phyloP scores from a whole-genome alignment of 805 yeast genomes.

The Phaffomyces antillensis region DNA sequence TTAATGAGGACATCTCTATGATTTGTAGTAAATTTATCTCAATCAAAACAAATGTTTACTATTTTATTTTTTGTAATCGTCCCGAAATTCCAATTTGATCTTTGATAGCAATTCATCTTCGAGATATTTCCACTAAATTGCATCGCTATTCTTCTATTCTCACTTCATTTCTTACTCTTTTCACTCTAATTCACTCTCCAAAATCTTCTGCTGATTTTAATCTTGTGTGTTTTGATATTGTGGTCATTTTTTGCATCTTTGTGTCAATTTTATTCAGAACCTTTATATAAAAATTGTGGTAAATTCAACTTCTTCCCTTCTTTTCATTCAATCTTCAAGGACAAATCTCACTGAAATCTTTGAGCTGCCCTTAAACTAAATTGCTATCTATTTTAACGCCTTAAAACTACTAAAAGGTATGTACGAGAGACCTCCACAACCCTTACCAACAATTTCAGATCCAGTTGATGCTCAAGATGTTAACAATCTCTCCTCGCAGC shows the following conservation, averaged over 20 bases:
- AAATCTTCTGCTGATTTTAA: too few relatives aligned
- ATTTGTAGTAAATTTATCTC: not conserved
- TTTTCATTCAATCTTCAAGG: not conserved
- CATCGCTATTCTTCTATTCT: not conserved
- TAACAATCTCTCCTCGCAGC: conserved; percentile 9
- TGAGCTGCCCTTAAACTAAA: not conserved
- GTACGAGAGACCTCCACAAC: conserved; percentile 27
- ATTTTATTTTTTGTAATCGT: not conserved
- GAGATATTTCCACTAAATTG: too few relatives aligned
- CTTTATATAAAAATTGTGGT: not conserved
- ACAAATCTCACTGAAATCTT: not conserved
- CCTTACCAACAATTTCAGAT: conserved; percentile 16
- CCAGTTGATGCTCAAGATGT: not conserved
- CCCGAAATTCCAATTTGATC: not conserved
- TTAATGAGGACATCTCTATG: conserved; percentile 29
- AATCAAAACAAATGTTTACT: not conserved
- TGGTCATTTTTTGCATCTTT: not conserved
- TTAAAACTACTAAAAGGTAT: conserved; percentile 5
- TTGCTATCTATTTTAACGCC: conserved; percentile 7
- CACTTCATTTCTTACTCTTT: too few relatives aligned
- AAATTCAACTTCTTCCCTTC: not conserved
- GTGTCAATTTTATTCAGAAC: not conserved
- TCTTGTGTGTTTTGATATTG: not conserved
- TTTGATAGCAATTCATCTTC: too few relatives aligned
- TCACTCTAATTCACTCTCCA: too few relatives aligned